A percentile compares a stretch with the other conserved stretches of the same genome.
Conservation (phyloP, 352 stramenopile genomes). For the Phytophthora melonis region DNA sequence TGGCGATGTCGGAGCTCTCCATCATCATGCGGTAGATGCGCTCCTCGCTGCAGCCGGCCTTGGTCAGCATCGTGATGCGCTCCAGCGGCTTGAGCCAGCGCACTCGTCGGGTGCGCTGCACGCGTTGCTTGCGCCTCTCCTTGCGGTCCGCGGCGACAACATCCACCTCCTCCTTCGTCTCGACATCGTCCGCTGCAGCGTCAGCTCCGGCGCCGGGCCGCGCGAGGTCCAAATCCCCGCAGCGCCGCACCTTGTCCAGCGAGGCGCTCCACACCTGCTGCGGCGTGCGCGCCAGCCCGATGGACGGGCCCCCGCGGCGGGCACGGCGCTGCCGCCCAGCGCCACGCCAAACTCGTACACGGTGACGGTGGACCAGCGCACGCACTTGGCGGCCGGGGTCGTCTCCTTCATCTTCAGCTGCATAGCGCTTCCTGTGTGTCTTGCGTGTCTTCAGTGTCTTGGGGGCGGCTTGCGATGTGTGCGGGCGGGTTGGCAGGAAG, state of each 20-base stretch:
- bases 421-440: conserved; percentile 1
- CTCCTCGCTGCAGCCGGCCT: conserved; percentile 60
- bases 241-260: conserved; percentile 48
- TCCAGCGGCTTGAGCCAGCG: conserved; percentile 72
- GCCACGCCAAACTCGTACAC: conserved; percentile 75
- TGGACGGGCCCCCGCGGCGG: conserved; percentile 54
- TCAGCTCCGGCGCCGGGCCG: conserved; percentile 6
- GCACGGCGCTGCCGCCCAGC: conserved; percentile 61
- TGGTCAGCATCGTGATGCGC: conserved; percentile 56
- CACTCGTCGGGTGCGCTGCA: conserved; percentile 35
- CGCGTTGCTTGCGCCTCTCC: conserved; percentile 23
- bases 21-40: conserved; percentile 91
- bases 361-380: conserved; percentile 67
- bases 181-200: background rate
- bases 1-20: conserved; percentile 91
- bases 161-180: conserved; percentile 16
- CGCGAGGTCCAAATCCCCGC: conserved; percentile 35
- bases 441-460: conserved; percentile 4
- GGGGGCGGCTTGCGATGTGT: background rate
- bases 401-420: background rate
- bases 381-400: conserved; percentile 39
- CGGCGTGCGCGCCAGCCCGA: conserved; percentile 55
- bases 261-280: conserved; percentile 57
- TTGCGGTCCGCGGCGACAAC: background rate
- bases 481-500: too few relatives aligned